These are phyloP conservation scores for Endocarpon pusillum DNA, from an alignment of 495 filamentous ascomycete genomes.

Conservation along the genomic window DNA sequence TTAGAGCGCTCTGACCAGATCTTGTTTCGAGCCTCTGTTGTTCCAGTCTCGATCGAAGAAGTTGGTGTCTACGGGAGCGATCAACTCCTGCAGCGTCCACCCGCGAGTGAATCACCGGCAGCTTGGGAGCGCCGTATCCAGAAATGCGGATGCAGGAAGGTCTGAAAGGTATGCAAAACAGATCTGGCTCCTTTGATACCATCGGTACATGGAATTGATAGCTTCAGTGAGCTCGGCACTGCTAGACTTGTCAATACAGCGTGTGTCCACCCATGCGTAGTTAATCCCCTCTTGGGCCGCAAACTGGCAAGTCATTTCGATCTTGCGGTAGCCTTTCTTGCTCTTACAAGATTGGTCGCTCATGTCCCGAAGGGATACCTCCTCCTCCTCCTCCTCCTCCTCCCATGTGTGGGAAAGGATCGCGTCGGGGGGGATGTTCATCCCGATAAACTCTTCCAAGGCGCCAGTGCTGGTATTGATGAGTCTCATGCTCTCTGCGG, in stretches of 20 bases:
- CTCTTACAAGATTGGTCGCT: not conserved
- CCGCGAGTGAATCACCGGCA: slow-evolving; percentile 3
- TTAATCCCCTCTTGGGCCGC: slow-evolving; percentile 1
- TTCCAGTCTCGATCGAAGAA: not conserved
- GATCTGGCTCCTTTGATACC: slow-evolving; percentile 1
- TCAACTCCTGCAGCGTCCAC: slow-evolving; percentile 2
- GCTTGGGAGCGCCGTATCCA: not conserved
- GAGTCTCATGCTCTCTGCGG: too few species aligned
- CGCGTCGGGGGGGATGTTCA: slow-evolving; percentile 16
- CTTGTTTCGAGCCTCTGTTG: not conserved
- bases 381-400: slow-evolving; percentile 14
- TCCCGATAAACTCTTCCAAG: slow-evolving; percentile 13
- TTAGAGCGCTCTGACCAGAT: not conserved
- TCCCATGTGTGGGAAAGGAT: slow-evolving; percentile 24
- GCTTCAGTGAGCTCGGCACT: slow-evolving; percentile 20
- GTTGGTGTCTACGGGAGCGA: not conserved
- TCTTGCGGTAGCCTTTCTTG: not conserved
- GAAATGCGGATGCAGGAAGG: not conserved
- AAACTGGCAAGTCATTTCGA: slow-evolving; percentile 1
- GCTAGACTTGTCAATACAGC: slow-evolving; percentile 10
- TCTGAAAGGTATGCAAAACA: slow-evolving; percentile 11
- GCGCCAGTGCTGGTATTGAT: slow-evolving; percentile 11
- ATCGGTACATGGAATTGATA: slow-evolving; percentile 25
- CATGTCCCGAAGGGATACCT: slow-evolving; percentile 17
- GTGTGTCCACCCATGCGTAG: slow-evolving; percentile 14